Percentiles rank a stretch among this genome's conserved stretches.
Evolutionary conservation across 1,284 basidiomycete genomes (phyloP).

Genomic region (Moniliophthora roreri): DNA sequence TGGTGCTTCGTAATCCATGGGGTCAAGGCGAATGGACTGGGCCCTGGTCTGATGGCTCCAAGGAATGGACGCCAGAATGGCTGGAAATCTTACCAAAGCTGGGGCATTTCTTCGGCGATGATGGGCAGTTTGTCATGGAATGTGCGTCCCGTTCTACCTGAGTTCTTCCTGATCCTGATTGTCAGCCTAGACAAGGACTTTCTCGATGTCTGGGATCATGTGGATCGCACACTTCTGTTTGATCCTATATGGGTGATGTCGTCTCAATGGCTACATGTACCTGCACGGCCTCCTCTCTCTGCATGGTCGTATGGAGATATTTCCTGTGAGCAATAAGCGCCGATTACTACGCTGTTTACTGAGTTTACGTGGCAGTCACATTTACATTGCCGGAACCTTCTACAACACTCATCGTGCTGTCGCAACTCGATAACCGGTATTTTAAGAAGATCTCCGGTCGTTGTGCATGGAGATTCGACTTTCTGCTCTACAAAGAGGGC

Average conservation of each 20-base stretch:
- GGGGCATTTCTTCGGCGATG: slow-evolving; percentile 43
- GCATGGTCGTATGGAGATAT: slow-evolving; percentile 49
- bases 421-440: slow-evolving; percentile 46
- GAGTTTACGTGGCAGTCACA: slow-evolving; percentile 32
- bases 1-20: slow-evolving; percentile 57
- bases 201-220: not conserved
- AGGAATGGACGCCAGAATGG: slow-evolving; percentile 52
- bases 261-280: slow-evolving; percentile 44
- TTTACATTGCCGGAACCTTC: slow-evolving; percentile 38
- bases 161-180: not conserved
- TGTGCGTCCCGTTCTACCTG: slow-evolving; percentile 30
- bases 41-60: slow-evolving; percentile 52
- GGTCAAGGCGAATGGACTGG: slow-evolving; percentile 51
- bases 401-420: slow-evolving; percentile 44
- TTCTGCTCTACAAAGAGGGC: slow-evolving; percentile 45
- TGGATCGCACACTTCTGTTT: slow-evolving; percentile 1
- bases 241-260: slow-evolving; percentile 42
- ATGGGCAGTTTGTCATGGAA: slow-evolving; percentile 58
- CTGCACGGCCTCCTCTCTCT: slow-evolving; percentile 30
- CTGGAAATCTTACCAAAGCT: slow-evolving; percentile 36
- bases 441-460: slow-evolving; percentile 36
- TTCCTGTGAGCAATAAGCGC: slow-evolving; percentile 34
- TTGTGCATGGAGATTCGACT: slow-evolving; percentile 41
- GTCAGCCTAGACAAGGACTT: slow-evolving; percentile 2
- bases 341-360: no score